These are phyloP conservation scores for Backusella parvicylindrica DNA, from an alignment of 192 early-diverging fungal genomes.

Conservation along the genomic window DNA sequence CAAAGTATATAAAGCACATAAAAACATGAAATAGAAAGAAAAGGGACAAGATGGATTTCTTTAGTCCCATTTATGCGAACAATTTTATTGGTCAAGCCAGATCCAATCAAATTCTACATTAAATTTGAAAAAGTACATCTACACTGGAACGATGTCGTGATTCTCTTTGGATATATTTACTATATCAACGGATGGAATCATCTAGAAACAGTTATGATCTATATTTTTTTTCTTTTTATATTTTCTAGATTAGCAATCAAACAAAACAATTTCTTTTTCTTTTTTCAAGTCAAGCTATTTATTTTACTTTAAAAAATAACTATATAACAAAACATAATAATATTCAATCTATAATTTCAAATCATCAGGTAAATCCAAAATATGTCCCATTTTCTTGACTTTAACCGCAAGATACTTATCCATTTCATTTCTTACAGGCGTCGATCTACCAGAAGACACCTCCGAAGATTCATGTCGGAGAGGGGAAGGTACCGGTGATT, in stretches of 20 bases:
- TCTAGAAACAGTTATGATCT: background rate
- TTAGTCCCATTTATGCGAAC: background rate
- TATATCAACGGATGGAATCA: background rate
- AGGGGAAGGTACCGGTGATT: background rate
- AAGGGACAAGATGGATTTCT: too few relatives aligned
- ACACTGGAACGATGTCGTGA: background rate
- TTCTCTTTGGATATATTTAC: background rate
- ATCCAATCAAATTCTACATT: background rate
- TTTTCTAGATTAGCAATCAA: too few relatives aligned
- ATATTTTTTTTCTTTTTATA: too few relatives aligned
- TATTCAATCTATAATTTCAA: background rate
- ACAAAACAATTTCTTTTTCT: too few relatives aligned
- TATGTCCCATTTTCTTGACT: constrained; percentile 88
- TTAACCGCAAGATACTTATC: constrained; percentile 89
- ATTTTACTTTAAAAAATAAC: background rate
- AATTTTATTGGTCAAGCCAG: background rate
- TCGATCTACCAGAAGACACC: background rate
- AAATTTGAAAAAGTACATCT: background rate
- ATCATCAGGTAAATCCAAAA: constrained; percentile 62
- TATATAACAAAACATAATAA: background rate
- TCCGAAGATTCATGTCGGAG: background rate
- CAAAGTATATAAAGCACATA: too few relatives aligned
- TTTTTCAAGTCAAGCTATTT: too few relatives aligned
- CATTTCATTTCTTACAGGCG: constrained; percentile 43
- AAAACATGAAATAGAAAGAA: too few relatives aligned